phyloP scores from a whole-genome alignment of 2,329 filamentous ascomycete genomes.

The Daldinia sp. region DNA sequence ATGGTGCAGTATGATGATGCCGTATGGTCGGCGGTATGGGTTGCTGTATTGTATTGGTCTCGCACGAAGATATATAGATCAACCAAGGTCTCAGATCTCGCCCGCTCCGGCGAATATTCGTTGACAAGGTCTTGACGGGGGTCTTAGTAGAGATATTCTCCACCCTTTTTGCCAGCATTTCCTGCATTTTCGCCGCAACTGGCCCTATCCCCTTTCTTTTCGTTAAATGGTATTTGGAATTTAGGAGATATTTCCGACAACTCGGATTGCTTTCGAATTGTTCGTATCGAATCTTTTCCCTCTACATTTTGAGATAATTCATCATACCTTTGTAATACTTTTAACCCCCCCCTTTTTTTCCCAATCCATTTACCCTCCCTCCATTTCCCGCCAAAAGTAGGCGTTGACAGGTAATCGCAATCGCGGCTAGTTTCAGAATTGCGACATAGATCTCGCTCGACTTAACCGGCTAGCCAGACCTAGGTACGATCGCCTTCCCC shows the following conservation, averaged over 20 bases:
- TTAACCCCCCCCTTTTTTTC: not conserved
- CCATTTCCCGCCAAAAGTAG: constrained; percentile 4
- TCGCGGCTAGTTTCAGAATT: constrained; percentile 38
- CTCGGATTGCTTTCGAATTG: no score
- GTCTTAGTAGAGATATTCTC: constrained; percentile 21
- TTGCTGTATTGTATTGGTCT: constrained; percentile 5
- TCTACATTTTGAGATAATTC: constrained; percentile 23
- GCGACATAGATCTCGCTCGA: constrained; percentile 37
- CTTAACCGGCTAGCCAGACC: constrained; percentile 33
- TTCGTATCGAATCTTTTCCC: not conserved
- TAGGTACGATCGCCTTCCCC: constrained; percentile 37
- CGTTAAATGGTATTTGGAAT: constrained; percentile 28
- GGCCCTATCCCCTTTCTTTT: not conserved
- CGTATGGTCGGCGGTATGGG: no score
- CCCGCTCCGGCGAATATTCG: constrained; percentile 38
- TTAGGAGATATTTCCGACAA: constrained; percentile 10
- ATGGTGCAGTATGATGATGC: not conserved
- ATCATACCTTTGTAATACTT: constrained; percentile 33
- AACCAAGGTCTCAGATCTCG: constrained; percentile 26
- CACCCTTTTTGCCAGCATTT: constrained; percentile 19
- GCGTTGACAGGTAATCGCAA: constrained; percentile 22
- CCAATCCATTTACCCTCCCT: no score
- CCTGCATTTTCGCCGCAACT: constrained; percentile 6
- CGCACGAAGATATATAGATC: constrained; percentile 23
- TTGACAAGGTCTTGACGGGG: constrained; percentile 24